Conservation (phyloP, 1,284 basidiomycete species). For the Singerocomus inundabilis region DNA sequence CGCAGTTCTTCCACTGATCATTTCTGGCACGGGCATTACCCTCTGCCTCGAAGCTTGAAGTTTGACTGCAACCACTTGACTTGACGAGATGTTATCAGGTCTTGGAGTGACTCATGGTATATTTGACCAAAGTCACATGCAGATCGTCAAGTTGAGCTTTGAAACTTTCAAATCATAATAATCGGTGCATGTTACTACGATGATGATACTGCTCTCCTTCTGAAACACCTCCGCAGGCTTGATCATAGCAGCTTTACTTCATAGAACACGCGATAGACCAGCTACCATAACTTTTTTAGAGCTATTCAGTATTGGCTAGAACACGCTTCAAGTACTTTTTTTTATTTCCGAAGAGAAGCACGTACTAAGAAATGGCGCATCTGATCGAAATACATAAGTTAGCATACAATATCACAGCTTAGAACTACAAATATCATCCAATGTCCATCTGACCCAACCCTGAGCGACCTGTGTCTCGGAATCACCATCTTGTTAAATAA, state of each 20-base stretch:
- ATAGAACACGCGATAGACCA: neutral
- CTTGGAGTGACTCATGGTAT: too few relatives aligned
- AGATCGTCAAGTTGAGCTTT: too few relatives aligned
- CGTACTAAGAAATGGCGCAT: too few relatives aligned
- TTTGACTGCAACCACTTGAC: neutral
- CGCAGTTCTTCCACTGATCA: neutral
- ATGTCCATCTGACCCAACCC: neutral
- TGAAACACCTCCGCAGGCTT: constrained; percentile 8
- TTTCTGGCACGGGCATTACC: too few relatives aligned
- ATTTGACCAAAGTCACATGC: too few relatives aligned
- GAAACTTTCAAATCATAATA: too few relatives aligned
- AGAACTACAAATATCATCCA: neutral
- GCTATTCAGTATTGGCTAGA: too few relatives aligned
- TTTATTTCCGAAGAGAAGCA: too few relatives aligned
- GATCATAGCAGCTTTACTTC: neutral
- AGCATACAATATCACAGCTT: neutral
- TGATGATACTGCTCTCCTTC: neutral
- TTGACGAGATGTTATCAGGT: neutral
- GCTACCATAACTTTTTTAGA: too few relatives aligned
- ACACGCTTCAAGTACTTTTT: too few relatives aligned
- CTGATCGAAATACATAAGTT: too few relatives aligned
- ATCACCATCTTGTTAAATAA: neutral
- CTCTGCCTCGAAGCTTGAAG: neutral
- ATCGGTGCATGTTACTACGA: too few relatives aligned
- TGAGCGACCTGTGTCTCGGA: neutral